Evolutionary conservation across 352 stramenopile species (phyloP).

Genomic region (Globisporangium yorkense): DNA sequence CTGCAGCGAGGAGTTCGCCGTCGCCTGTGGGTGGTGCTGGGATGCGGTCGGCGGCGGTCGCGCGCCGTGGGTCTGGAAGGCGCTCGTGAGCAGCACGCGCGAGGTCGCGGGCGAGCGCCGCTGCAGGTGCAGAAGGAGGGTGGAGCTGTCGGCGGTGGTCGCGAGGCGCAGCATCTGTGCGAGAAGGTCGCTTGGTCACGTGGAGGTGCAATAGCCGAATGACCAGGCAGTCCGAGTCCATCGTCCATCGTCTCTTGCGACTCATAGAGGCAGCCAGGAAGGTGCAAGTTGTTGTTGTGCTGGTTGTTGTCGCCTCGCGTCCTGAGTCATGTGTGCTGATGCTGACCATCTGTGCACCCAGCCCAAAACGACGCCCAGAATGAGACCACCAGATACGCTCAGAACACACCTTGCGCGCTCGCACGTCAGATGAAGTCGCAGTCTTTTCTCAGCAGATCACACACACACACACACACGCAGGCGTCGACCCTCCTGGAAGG

Average conservation of each 20-base stretch:
- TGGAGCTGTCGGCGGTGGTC: neutral
- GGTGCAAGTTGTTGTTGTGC: no score
- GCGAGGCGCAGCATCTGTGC: neutral
- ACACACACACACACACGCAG: no score
- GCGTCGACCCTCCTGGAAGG: no score
- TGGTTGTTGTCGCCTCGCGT: neutral
- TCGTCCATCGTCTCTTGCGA: no score
- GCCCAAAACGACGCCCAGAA: no score
- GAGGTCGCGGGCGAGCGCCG: neutral
- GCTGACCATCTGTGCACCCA: neutral
- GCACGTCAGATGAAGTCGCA: no score
- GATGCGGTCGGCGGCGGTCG: neutral
- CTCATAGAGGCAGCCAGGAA: no score
- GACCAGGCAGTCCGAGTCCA: neutral
- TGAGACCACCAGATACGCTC: no score
- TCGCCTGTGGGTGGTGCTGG: neutral
- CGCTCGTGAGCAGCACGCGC: conserved; percentile 11
- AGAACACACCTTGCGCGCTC: no score
- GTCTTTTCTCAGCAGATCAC: no score
- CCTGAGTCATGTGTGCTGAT: neutral
- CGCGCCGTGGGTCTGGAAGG: conserved; percentile 8
- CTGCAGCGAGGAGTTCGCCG: neutral
- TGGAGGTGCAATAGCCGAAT: neutral
- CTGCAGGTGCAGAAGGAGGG: neutral
- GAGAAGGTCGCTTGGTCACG: neutral